Base-by-base conservation (phyloP, 2,329 filamentous ascomycete genomes). In the Pseudogymnoascus sp. region DNA sequence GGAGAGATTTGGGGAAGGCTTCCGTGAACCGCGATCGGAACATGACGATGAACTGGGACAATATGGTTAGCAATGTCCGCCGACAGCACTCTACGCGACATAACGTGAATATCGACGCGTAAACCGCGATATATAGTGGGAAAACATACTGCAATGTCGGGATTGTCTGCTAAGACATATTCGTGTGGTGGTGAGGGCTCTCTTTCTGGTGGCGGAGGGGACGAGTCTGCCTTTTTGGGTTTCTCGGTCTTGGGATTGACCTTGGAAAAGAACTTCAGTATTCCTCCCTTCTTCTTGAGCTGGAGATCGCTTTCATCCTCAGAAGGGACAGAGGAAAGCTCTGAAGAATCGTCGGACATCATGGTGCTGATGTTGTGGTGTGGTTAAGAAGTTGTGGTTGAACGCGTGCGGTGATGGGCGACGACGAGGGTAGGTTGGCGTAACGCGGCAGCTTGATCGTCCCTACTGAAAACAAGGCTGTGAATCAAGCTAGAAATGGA, bases 1-100 rank as follows among this genome's bases (percentile, higher is more conserved):
- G 82, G 36, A 96, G 82, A 33, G 91, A 94, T 75, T 92, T 89
- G 58, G 92, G 89, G 68, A 99, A 94, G 64, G 86, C 89, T 64
- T 96, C 92, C 76, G 84, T 87, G 76, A 99, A 97, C 72, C 94
- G 91, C 75, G 90, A 89, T 75, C 93, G 87, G 77, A 97, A 99
- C 91, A 96, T 97, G 68, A 97, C 91, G 75, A 99, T 90, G 77
- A 99, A 97, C 91, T 97, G 70, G 65, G 68, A 69, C 69, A 71
- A 71, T 67, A 60, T 72, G 76, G 75, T 72, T 67, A 72, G 71
- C 65, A 62, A 63, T 7, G 49, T 22, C 65, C 5, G 66, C 67
- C 62, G 64, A 63, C 65, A 62, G 63, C 64, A 70, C 69, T 69
- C 67, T 35, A 81, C 82, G 82, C 81, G 80, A 80, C 73, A 70